A percentile compares a stretch with the other conserved stretches of the same genome.
These are phyloP conservation scores for Lachnum nothofagi DNA, from an alignment of 2,329 filamentous ascomycete genomes.

Conservation along the genomic window DNA sequence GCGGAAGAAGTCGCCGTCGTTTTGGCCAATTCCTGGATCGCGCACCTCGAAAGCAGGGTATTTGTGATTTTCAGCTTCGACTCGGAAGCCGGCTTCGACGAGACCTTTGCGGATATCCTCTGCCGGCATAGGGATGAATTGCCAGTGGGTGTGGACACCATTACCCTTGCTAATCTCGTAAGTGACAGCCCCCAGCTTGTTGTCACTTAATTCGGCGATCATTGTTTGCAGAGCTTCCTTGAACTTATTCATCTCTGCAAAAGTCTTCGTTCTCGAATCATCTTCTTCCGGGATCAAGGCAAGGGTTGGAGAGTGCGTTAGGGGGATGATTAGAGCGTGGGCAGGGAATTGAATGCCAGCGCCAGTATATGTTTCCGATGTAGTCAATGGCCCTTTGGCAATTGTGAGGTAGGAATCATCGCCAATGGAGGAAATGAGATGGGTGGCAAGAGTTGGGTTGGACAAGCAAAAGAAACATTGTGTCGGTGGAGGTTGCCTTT, in stretches of 20 bases:
- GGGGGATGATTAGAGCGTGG: conserved; percentile 87
- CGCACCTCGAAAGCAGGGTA: conserved; percentile 48
- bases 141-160: conserved; percentile 90
- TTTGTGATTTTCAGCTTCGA: conserved; percentile 72
- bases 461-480: conserved; percentile 95
- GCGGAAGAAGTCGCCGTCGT: conserved; percentile 68
- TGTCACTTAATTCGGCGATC: conserved; percentile 52
- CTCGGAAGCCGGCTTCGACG: conserved; percentile 82
- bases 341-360: conserved; percentile 68
- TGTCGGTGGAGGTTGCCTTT: conserved; percentile 55
- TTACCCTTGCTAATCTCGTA: conserved; percentile 83
- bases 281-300: conserved; percentile 55
- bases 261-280: conserved; percentile 54
- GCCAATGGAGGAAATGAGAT: conserved; percentile 86
- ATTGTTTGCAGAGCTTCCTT: conserved; percentile 72
- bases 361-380: conserved; percentile 58
- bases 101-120: conserved; percentile 65
- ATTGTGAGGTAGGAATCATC: conserved; percentile 84
- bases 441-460: conserved; percentile 74
- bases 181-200: conserved; percentile 73
- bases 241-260: conserved; percentile 78
- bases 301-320: conserved; percentile 75
- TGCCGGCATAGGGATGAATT: conserved; percentile 72
- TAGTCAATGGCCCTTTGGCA: conserved; percentile 83
- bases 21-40: conserved; percentile 47